Conservation (phyloP, 169 alveolate genomes). For the Plasmodium gonderi region DNA sequence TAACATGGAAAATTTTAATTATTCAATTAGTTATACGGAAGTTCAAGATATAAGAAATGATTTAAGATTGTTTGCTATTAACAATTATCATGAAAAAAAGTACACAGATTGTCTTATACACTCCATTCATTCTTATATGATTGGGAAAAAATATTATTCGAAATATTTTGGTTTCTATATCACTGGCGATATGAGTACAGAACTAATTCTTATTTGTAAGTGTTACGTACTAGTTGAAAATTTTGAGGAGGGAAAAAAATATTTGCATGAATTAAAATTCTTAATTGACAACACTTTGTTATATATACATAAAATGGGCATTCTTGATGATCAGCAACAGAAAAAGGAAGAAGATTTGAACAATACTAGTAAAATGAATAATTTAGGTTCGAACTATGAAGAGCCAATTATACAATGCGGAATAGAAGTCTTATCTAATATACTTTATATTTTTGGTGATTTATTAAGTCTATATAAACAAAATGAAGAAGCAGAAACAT, state of each 20-base stretch:
- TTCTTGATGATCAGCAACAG: slow-evolving; percentile 23
- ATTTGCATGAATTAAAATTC: slow-evolving; percentile 83
- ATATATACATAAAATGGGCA: slow-evolving; percentile 76
- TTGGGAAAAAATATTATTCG: slow-evolving; percentile 77
- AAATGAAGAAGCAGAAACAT: slow-evolving; percentile 74
- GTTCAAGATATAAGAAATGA: slow-evolving; percentile 79
- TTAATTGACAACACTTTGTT: slow-evolving; percentile 86
- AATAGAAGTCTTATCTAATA: slow-evolving; percentile 75
- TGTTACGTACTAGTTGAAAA: slow-evolving; percentile 87
- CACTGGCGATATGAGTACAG: slow-evolving; percentile 89
- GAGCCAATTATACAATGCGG: slow-evolving; percentile 80
- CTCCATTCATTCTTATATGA: slow-evolving; percentile 79
- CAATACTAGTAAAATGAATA: not conserved
- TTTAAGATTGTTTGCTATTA: slow-evolving; percentile 77
- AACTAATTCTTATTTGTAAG: slow-evolving; percentile 84
- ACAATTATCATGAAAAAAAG: slow-evolving; percentile 76
- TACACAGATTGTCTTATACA: slow-evolving; percentile 79
- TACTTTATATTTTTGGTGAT: slow-evolving; percentile 78
- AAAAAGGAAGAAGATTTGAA: slow-evolving; percentile 11
- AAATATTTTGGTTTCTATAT: slow-evolving; percentile 78
- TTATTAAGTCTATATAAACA: slow-evolving; percentile 78
- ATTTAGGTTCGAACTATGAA: slow-evolving; percentile 37
- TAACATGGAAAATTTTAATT: slow-evolving; percentile 66
- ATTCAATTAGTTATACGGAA: slow-evolving; percentile 73
- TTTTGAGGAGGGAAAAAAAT: slow-evolving; percentile 80